Evolutionary conservation across 495 filamentous ascomycete species (phyloP), one percentile per base, ranked within the genome.

Genomic region (Tuber borchii): DNA sequence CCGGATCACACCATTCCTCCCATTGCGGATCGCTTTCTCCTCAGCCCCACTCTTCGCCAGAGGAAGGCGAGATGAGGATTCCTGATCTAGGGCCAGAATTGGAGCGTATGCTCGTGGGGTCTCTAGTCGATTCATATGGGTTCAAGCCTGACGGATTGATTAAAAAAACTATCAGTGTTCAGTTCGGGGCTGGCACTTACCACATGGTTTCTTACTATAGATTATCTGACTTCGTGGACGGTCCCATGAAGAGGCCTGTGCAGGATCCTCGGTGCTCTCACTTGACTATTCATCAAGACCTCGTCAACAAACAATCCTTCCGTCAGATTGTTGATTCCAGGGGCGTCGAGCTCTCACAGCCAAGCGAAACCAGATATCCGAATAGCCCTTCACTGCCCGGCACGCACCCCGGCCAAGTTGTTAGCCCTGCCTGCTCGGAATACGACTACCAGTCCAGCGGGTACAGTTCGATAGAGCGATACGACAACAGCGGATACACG

Each of bases 141-240:
- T 97, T 97, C 87, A 95, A 93, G 84, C 87, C 90, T 65, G 88
- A 90, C 2, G 94, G 94, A 0, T 83, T 97, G 74, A 89, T 97
- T 42, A 97, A 97, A 86, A 97, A 97, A 87, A 97, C 94, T 0
- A 92, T 97, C 82, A 93, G 90, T 74, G 88, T 97, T 40, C 90
- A 87, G 3, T 87, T 92, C 69, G 84, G 89, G 26, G 89, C 89
- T 12, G 85, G 92, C 8, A 88, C 88, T 6, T 93, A 95, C 82
- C 93, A 96, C 79, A 84, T 97, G 71, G 93, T 97, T 61, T 95
- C 91, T 0, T 97, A 97, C 83, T 97, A 97, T 85, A 92, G 86
- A 51, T 86, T 93, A 39, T 88, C 91, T 4, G 93, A 96, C 81
- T 90, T 93, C 65, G 87, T 91, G 78, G 87, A 86, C 75, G 85